phyloP scores from a whole-genome alignment of 1,284 basidiomycete species.

The Pterulicium gracile region DNA sequence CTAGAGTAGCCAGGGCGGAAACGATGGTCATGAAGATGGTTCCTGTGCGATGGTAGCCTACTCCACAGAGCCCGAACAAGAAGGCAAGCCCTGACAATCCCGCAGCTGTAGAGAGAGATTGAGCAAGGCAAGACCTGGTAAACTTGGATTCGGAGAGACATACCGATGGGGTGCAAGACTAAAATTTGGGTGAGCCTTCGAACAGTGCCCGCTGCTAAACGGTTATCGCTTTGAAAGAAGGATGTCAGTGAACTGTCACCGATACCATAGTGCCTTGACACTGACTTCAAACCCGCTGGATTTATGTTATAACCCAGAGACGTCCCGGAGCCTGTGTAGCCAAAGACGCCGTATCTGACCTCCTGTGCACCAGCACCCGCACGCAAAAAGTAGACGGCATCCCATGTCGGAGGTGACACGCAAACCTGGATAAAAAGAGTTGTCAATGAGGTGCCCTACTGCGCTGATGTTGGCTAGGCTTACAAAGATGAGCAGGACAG shows the following conservation, averaged over 20 bases:
- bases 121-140: slow-evolving; percentile 1
- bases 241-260: slow-evolving; percentile 6
- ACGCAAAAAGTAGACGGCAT: slow-evolving; percentile 53
- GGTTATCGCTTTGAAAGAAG: slow-evolving; percentile 17
- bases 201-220: slow-evolving; percentile 40
- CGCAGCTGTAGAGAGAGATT: slow-evolving; percentile 32
- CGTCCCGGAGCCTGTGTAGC: slow-evolving; percentile 48
- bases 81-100: slow-evolving; percentile 62
- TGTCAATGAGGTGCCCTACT: too few relatives aligned
- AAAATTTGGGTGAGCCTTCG: slow-evolving; percentile 62
- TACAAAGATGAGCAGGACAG: slow-evolving; percentile 60
- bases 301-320: slow-evolving; percentile 49
- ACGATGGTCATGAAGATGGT: slow-evolving; percentile 69
- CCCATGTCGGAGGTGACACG: slow-evolving; percentile 65
- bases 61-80: slow-evolving; percentile 61
- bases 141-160: slow-evolving; percentile 9
- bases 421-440: slow-evolving; percentile 31
- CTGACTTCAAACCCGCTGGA: slow-evolving; percentile 14
- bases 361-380: slow-evolving; percentile 9
- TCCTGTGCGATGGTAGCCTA: slow-evolving; percentile 49
- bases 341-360: slow-evolving; percentile 66
- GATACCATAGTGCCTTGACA: slow-evolving; percentile 6
- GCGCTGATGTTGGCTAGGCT: too few relatives aligned
- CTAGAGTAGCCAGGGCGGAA: slow-evolving; percentile 50
- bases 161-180: slow-evolving; percentile 71